A percentile compares a stretch with the other conserved stretches of the same genome.
phyloP scores from a whole-genome alignment of 2,329 filamentous ascomycete species.

The Trichoderma lentiforme region DNA sequence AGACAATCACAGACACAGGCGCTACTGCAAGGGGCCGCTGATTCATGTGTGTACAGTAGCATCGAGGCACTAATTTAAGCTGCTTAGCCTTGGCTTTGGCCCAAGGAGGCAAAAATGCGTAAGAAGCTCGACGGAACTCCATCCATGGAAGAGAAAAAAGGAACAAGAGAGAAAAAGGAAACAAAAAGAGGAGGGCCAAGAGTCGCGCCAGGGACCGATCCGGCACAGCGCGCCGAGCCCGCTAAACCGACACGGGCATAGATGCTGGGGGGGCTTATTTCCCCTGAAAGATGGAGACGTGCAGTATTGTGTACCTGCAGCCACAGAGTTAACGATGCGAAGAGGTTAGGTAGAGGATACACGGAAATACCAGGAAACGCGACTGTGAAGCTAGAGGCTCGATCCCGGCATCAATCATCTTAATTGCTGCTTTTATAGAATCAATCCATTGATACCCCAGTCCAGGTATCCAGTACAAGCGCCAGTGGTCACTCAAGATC shows the following conservation, averaged over 20 bases:
- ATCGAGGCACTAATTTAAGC: neutral
- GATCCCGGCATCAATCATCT: neutral
- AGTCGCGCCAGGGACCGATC: constrained; percentile 13
- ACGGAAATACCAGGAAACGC: neutral
- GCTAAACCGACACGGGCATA: neutral
- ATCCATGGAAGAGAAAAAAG: neutral
- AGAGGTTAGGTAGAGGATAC: neutral
- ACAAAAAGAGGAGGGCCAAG: neutral
- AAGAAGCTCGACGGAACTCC: neutral
- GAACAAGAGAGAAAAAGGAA: neutral
- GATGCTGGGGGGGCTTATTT: neutral
- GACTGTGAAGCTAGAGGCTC: neutral
- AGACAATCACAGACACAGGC: neutral
- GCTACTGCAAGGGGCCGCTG: neutral
- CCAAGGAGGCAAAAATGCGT: neutral
- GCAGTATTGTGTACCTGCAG: neutral
- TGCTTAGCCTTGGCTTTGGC: neutral
- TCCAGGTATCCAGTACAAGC: neutral
- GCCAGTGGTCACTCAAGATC: neutral
- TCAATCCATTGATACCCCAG: neutral
- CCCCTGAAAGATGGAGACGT: constrained; percentile 15
- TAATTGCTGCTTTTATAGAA: neutral
- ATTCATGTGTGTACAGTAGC: neutral
- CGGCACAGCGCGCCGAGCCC: constrained; percentile 13
- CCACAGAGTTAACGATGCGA: neutral